Evolutionary conservation across 768 basidiomycete genomes (phyloP).

Genomic region (Cystobasidium ongulense): DNA sequence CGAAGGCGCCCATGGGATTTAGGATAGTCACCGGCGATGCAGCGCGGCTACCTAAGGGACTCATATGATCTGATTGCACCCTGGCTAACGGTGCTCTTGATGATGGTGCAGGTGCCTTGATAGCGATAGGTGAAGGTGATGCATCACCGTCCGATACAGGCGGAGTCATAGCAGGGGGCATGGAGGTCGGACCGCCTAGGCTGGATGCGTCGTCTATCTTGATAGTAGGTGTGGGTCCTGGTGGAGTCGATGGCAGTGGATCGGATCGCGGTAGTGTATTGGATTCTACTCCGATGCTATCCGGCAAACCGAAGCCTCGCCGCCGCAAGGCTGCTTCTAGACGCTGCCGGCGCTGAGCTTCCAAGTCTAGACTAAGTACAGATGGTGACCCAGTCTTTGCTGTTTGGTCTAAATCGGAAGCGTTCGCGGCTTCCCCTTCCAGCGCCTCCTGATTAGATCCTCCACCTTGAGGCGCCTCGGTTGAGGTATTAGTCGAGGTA

Average conservation of each 20-base stretch:
- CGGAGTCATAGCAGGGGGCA: background rate
- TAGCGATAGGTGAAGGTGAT: too few relatives aligned
- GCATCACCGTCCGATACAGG: conserved; percentile 19
- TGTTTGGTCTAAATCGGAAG: too few relatives aligned
- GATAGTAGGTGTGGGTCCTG: background rate
- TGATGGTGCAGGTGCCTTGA: too few relatives aligned
- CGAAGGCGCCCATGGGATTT: background rate
- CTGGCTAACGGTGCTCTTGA: too few relatives aligned
- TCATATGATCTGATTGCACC: background rate
- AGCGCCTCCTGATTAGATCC: too few relatives aligned
- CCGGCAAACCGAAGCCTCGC: background rate
- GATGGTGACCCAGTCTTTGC: background rate
- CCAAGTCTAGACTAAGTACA: background rate
- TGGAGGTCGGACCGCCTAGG: background rate
- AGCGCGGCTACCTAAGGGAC: background rate
- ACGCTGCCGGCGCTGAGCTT: background rate
- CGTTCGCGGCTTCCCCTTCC: too few relatives aligned
- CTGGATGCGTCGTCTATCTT: conserved; percentile 9
- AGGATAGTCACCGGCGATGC: background rate
- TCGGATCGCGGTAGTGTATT: background rate
- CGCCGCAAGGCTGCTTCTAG: background rate
- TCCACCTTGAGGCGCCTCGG: too few relatives aligned
- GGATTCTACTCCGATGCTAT: background rate
- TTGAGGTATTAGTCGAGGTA: background rate
- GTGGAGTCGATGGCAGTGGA: background rate